Base-by-base conservation (phyloP, 371 early-diverging fungal species). In the Nosema granulosis region DNA sequence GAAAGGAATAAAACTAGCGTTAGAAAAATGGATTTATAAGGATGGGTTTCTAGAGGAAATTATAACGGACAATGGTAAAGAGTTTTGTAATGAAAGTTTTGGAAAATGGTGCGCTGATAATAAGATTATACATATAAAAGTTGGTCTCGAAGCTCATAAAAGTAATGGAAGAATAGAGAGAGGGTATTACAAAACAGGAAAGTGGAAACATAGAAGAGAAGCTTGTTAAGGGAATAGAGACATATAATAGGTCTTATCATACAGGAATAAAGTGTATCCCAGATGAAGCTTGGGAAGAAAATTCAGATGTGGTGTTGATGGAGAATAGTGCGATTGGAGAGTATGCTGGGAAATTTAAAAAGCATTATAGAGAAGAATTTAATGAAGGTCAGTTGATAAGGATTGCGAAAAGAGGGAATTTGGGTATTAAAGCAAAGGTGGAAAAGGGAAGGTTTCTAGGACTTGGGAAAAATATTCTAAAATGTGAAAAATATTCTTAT, bases 341-440 rank as follows among this genome's bases (percentile, higher is more conserved):
- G 13, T 74, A 74, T 74, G 31, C 3, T 3, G 32, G 31, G 32
- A 22, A 37, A 26, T 74, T 73, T 68, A 68, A 74, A 24, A 51
- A 49, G 2, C 0, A 6, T 6, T 49, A 57, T 3, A 3, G 38
- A 31, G 51, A 74, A 29, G 6, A 66, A 29, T 74, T 74, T 67
- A 20, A 32, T 3, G 49, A 63, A 22, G 28, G 28, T 16, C 67
- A 67, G 18, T 1, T 2, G 11, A 67, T 67, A 18, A n/a, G 52
- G 58, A 31, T 74, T 3, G 43, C 67, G 0, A 59, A 67, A 28
- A 43, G n/a, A 16, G 13, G 52, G 32, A 74, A 66, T 54, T 28
- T 74, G 38, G 4, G n/a, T 12, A 28, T 12, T 57, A 28, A 28
- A 51, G 18, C 18, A 59, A 71, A 38, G 24, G 57, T 18, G 13